A percentile compares a stretch with the other conserved stretches of the same genome.
These are phyloP conservation scores for Peronospora destructor DNA, from an alignment of 352 stramenopile genomes.

Conservation along the genomic window DNA sequence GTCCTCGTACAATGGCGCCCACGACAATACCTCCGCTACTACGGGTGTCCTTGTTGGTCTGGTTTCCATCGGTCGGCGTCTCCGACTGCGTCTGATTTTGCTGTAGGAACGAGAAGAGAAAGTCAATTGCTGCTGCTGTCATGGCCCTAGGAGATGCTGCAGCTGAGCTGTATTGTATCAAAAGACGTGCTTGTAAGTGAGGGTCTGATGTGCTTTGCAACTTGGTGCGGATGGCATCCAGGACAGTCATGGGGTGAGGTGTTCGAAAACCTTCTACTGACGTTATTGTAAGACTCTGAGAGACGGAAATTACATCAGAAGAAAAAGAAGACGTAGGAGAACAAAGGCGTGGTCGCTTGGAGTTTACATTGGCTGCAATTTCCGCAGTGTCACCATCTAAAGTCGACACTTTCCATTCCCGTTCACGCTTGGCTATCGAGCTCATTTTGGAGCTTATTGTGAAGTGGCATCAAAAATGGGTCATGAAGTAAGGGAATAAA, in stretches of 20 bases:
- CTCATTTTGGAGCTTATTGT: conserved; percentile 14
- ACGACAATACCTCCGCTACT: conserved; percentile 50
- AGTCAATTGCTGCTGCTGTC: conserved; percentile 64
- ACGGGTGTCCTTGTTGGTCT: conserved; percentile 8
- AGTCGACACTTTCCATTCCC: conserved; percentile 17
- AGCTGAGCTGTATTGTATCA: conserved; percentile 47
- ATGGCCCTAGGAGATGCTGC: conserved; percentile 38
- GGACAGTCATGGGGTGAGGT: conserved; percentile 20
- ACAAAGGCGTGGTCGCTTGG: conserved; percentile 21
- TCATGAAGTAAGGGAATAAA: too few relatives aligned
- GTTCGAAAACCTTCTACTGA: conserved; percentile 5
- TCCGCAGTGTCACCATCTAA: conserved; percentile 6
- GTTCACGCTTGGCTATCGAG: conserved; percentile 18
- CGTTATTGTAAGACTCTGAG: conserved; percentile 5
- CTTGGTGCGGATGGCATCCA: conserved; percentile 36
- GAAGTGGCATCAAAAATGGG: neutral
- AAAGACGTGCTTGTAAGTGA: conserved; percentile 56
- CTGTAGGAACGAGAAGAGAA: conserved; percentile 75
- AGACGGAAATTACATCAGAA: conserved; percentile 1
- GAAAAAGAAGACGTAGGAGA: conserved; percentile 4
- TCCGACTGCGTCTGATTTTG: conserved; percentile 38
- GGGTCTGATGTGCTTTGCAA: conserved; percentile 37
- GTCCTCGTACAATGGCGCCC: conserved; percentile 53
- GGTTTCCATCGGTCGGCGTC: conserved; percentile 11
- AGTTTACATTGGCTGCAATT: conserved; percentile 2